phyloP scores from a whole-genome alignment of 768 basidiomycete genomes.

The Lactifluus volemus region DNA sequence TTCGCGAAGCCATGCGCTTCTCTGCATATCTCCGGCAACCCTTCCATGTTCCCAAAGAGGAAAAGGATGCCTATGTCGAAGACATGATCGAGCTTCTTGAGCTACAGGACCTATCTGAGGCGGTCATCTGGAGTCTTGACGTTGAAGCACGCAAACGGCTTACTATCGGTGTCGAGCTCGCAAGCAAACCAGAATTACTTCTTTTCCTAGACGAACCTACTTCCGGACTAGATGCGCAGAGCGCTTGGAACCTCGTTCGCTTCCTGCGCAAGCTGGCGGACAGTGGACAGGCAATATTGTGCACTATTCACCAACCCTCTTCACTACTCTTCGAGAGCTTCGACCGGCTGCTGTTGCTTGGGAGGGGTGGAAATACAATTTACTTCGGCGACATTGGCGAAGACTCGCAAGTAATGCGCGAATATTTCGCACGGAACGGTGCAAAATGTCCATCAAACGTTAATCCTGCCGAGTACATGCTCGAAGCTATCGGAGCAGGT shows the following conservation, averaged over 20 bases:
- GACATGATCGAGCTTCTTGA: constrained; percentile 81
- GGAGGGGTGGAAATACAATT: constrained; percentile 80
- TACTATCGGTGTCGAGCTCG: constrained; percentile 88
- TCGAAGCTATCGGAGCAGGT: constrained; percentile 83
- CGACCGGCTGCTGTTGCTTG: constrained; percentile 61
- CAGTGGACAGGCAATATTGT: constrained; percentile 82
- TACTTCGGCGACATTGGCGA: constrained; percentile 87
- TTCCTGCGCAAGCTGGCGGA: constrained; percentile 81
- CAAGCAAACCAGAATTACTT: constrained; percentile 75
- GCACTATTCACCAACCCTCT: constrained; percentile 87
- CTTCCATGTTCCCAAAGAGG: constrained; percentile 50
- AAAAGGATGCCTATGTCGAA: constrained; percentile 76
- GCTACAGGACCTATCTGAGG: constrained; percentile 77
- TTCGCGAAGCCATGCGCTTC: constrained; percentile 80
- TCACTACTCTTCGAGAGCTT: constrained; percentile 84
- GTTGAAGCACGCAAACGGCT: constrained; percentile 77
- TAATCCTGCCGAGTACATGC: constrained; percentile 73
- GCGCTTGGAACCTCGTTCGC: constrained; percentile 77
- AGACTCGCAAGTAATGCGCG: constrained; percentile 59
- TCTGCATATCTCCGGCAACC: constrained; percentile 84
- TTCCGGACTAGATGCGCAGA: constrained; percentile 54
- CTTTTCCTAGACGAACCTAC: constrained; percentile 55
- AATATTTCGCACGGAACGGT: constrained; percentile 72
- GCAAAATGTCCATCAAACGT: constrained; percentile 67
- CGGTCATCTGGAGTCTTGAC: constrained; percentile 62